These are phyloP conservation scores for grape (Vitis vinifera) DNA, from an alignment of 164 flowering plant species.

Conservation along the genomic window DNA sequence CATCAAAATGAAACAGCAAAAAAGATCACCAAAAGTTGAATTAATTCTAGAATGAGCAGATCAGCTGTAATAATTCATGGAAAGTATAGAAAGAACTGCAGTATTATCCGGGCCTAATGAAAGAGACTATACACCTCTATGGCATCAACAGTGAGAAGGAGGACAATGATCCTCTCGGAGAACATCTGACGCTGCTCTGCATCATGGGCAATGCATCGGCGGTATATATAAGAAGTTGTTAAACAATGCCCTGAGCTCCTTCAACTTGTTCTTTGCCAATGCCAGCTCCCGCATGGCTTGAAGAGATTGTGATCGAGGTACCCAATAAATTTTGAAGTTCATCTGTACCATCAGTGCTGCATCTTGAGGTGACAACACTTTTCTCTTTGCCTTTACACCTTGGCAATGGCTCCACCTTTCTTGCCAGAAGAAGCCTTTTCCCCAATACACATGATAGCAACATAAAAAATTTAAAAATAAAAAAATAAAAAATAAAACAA, in stretches of 20 bases:
- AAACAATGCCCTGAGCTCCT: constrained; percentile 1
- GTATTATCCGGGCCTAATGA: neutral
- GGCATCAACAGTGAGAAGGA: constrained; percentile 6
- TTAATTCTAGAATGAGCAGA: too few relatives aligned
- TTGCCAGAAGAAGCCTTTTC: neutral
- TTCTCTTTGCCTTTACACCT: neutral
- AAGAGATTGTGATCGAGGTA: constrained; percentile 2
- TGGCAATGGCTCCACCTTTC: neutral
- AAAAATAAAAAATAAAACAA: too few relatives aligned
- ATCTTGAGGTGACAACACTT: neutral
- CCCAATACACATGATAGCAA: neutral
- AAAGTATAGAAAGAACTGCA: neutral
- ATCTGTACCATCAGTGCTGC: constrained; percentile 1
- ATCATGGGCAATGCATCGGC: neutral
- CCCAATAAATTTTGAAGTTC: neutral
- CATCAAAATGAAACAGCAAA: neutral
- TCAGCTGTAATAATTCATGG: too few relatives aligned
- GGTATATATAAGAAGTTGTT: constrained; percentile 4
- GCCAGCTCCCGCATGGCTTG: neutral
- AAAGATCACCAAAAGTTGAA: neutral
- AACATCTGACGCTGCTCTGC: neutral
- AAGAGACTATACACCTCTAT: neutral
- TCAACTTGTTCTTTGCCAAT: constrained; percentile 2
- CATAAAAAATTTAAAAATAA: neutral
- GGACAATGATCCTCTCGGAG: constrained; percentile 2